Evolutionary conservation across 2,329 filamentous ascomycete species (phyloP).

Genomic region (Trichoderma oligosporum): DNA sequence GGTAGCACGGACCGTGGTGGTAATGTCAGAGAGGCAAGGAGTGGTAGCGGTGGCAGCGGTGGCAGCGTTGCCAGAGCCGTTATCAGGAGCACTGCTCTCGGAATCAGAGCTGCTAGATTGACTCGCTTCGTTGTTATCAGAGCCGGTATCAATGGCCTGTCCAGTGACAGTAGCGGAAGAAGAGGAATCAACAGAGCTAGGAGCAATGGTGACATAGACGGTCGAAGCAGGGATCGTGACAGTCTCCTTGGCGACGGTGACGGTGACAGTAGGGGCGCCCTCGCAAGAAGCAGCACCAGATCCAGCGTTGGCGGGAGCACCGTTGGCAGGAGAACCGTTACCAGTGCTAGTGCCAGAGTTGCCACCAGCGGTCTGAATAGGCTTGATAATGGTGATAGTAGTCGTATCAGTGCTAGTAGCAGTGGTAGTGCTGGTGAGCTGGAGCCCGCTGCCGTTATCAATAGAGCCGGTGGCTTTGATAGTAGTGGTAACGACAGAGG

Average conservation of each 20-base stretch:
- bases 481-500: conserved; percentile 40
- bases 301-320: conserved; percentile 6
- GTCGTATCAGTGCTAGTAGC: conserved; percentile 38
- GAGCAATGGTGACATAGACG: conserved; percentile 35
- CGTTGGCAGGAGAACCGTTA: conserved; percentile 21
- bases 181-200: conserved; percentile 22
- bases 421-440: conserved; percentile 38
- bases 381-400: conserved; percentile 33
- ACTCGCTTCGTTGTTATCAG: no score
- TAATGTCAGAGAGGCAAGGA: conserved; percentile 15
- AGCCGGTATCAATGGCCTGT: conserved; percentile 15
- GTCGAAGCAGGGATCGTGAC: conserved; percentile 34
- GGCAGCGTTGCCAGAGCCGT: conserved; percentile 20
- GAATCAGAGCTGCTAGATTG: conserved; percentile 14
- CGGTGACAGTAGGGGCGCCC: conserved; percentile 27
- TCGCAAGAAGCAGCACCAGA: conserved; percentile 16
- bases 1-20: conserved; percentile 30
- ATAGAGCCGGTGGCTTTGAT: conserved; percentile 37
- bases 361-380: conserved; percentile 23
- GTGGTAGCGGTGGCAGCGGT: conserved; percentile 27
- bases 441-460: conserved; percentile 19
- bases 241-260: conserved; percentile 25
- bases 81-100: conserved; percentile 15
- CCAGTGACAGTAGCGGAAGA: conserved; percentile 25
- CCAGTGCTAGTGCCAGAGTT: conserved; percentile 18